Evolutionary conservation across 2,329 filamentous ascomycete genomes (phyloP), one percentile per base, ranked within the genome.

Genomic region (Sarocladium brachiariae): DNA sequence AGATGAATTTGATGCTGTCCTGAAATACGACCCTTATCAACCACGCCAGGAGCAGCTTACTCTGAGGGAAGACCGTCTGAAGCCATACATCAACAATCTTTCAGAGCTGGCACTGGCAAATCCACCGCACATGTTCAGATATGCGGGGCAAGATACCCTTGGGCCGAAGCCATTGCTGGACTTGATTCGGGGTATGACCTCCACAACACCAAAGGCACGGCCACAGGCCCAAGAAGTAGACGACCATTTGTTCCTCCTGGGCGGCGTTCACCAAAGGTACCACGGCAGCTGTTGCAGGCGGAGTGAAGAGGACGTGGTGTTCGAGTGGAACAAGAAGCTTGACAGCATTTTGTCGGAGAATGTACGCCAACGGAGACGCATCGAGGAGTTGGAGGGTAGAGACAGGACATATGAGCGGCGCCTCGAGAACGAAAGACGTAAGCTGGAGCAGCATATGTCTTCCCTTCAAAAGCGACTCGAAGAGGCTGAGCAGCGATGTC

Each of bases 201-300:
- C 64, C 18, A 4, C 16, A 8, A 21, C 18, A 8, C 35, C 35
- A 4, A 39, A 39, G 0, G 37, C 57, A 0, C 65, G 71, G 3
- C 61, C 63, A 0, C 54, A 62, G 0, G 69, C 67, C 3, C 61
- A 65, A 23, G 63, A 68, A 38, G 63, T 70, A 14, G 67, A 71
- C 45, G 61, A 64, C 4, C 70, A 70, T 46, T 60, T 76, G 3
- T 68, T 67, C 1, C 69, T 68, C 55, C 62, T 76, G 0, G 73
- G 73, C 3, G 72, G 72, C 5, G 62, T 75, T 21, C 69, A 73
- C 34, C 72, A 76, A 50, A 66, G 73, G 4, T 75, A 75, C 53
- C 73, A 75, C 54, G 65, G 65, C 11, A 57, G 60, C 18, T 75
- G 72, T 56, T 76, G 73, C 57, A 74, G 69, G 55, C 65, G 67